A percentile compares a stretch with the other conserved stretches of the same genome.
phyloP scores from a whole-genome alignment of 768 basidiomycete species.

The Collybia mongolica region DNA sequence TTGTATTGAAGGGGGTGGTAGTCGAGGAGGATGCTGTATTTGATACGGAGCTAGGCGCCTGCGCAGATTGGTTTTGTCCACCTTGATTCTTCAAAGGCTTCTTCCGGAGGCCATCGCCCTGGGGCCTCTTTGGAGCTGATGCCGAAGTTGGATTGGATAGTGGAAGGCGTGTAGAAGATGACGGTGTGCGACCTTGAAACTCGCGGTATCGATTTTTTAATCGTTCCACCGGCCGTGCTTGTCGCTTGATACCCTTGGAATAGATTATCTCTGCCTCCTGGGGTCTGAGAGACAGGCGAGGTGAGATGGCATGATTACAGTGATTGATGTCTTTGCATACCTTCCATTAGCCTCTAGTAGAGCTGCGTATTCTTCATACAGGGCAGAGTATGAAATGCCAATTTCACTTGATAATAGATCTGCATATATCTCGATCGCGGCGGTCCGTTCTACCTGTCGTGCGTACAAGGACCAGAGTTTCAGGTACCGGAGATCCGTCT shows the following conservation, averaged over 20 bases:
- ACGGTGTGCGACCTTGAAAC: conserved; percentile 63
- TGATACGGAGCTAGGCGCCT: conserved; percentile 28
- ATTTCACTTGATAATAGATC: conserved; percentile 73
- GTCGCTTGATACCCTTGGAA: conserved; percentile 76
- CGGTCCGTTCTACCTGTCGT: conserved; percentile 69
- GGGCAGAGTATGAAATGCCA: conserved; percentile 70
- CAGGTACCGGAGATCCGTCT: conserved; percentile 85
- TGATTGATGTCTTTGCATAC: conserved; percentile 45
- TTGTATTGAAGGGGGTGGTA: conserved; percentile 30
- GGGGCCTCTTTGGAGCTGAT: not conserved
- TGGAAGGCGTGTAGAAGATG: conserved; percentile 25
- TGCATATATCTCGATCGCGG: conserved; percentile 69
- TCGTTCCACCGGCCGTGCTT: conserved; percentile 79
- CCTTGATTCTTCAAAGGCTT: conserved; percentile 17
- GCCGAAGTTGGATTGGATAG: conserved; percentile 18
- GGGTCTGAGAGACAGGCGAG: conserved; percentile 38
- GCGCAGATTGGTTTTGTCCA: conserved; percentile 31
- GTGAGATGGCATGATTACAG: not conserved
- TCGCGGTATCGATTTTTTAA: conserved; percentile 80
- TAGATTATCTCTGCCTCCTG: conserved; percentile 82
- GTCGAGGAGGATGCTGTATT: conserved; percentile 21
- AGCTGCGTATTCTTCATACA: conserved; percentile 92
- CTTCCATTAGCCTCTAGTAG: conserved; percentile 73
- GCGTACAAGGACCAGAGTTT: conserved; percentile 92
- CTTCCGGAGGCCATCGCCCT: conserved; percentile 21